Base-by-base conservation (phyloP, 2,329 filamentous ascomycete species). In the Plectosphaerella sp. region DNA sequence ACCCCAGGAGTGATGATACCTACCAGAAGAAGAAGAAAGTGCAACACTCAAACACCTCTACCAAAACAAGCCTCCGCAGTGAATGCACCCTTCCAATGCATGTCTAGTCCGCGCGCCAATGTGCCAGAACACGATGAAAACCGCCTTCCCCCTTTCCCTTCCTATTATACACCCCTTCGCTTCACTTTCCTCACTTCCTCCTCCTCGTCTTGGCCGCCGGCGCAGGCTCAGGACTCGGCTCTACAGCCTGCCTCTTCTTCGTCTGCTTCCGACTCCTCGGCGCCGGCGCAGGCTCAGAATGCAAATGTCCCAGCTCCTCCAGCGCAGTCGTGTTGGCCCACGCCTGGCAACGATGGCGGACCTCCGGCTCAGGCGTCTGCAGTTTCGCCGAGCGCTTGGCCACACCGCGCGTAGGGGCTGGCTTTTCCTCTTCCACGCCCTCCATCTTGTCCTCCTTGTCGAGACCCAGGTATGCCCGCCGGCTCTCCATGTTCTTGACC, bases 401-500 rank as follows among this genome's bases (percentile, higher is more conserved):
- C 70, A 73, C 69, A 10, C 57, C 64, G 59, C 73, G 70, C 54
- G 65, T 64, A 47, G 71, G 66, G 18, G 70, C 68, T 24, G 73
- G 67, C 28, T 33, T 33, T 12, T 67, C 56, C 28, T 67, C 70
- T 22, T 65, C 60, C 39, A 62, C 62, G 28, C 60, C 63, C 12
- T 61, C 59, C 22, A 22, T 33, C 8, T 33, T 12, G 39, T 61
- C 61, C 61, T 14, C 58, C 57, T 77, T 74, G 1, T 70, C 65
- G 33, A 80, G 71, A 12, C 74, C 72, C 51, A 95, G 77, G 62
- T 96, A 96, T 58, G 80, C 75, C 56, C 83, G 83, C 56, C 95
- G 86, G 62, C 86, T 87, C 61, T 86, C 77, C 92, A 97, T 97
- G 62, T 91, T 84, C 56, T 80, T 79, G 22, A 79, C 74, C 57